Evolutionary conservation across 2,329 filamentous ascomycete genomes (phyloP), one percentile per base, ranked within the genome.

Genomic region (Fusarium sp.): DNA sequence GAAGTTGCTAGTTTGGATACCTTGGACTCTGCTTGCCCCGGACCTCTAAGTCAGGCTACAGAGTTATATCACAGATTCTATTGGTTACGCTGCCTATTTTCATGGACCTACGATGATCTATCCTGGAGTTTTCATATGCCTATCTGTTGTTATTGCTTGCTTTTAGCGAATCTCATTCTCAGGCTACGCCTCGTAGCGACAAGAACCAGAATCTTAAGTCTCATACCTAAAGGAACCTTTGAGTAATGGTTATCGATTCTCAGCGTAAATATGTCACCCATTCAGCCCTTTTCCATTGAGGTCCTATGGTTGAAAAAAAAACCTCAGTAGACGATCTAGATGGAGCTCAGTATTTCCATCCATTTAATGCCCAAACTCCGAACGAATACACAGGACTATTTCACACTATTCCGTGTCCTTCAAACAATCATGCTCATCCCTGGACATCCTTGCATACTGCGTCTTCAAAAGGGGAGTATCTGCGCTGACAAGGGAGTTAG

Each of bases 401-500:
- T 13, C 31, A n/a, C 16, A n/a, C 61, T 41, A 70, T 13, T 60
- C 33, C 15, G 61, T 65, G 38, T 71, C 64, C 26, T 65, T 71
- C 18, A 53, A 39, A n/a, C 65, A 61, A 1, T 77, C 78, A 35
- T 70, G 60, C 44, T 71, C 73, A 56, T 78, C 72, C 35, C 78
- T 75, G 9, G 74, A 72, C 72, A 84, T 67, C 44, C 83, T 77
- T 38, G 76, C 68, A 58, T 79, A 80, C 68, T 83, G 81, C 31
- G 78, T 82, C 72, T 79, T 81, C 58, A 84, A 64, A 26, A 68
- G 66, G 12, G 78, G 75, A 33, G 67, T 74, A 56, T 82, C 74
- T 0, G 79, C 79, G 53, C 70, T 78, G 2, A 84, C 82, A 41
- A 84, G 74, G 4, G 80, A 72, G 28, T 79, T 81, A 26, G 77